Conservation (phyloP, 2,329 filamentous ascomycete species). For the Fusarium foetens region DNA sequence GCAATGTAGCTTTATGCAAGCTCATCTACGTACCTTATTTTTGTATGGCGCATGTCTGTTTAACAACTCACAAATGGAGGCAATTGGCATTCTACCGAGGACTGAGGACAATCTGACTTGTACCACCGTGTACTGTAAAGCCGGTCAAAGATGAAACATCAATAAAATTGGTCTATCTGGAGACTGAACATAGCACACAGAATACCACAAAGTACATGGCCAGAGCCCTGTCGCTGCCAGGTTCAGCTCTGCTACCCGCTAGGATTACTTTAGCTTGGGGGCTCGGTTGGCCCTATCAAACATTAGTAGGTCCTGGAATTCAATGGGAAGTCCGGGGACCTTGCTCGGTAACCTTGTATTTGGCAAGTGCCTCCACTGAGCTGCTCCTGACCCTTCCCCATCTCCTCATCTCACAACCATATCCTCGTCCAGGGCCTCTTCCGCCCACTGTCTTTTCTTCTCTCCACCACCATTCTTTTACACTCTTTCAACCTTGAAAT, state of each 20-base stretch:
- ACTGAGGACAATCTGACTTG: constrained; percentile 1
- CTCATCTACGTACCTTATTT: neutral
- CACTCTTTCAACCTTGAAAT: constrained; percentile 25
- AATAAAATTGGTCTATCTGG: neutral
- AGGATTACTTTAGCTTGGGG: constrained; percentile 15
- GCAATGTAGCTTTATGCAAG: constrained; percentile 4
- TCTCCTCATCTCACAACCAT: constrained; percentile 28
- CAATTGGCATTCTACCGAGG: neutral
- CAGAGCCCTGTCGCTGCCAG: constrained; percentile 16
- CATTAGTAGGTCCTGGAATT: constrained; percentile 13
- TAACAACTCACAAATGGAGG: neutral
- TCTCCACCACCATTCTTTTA: constrained; percentile 24
- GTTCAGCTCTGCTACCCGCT: constrained; percentile 20
- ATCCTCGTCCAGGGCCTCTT: constrained; percentile 21
- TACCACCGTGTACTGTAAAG: constrained; percentile 11
- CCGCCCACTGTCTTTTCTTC: constrained; percentile 2
- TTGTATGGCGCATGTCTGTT: neutral
- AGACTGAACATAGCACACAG: neutral
- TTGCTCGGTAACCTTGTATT: constrained; percentile 14
- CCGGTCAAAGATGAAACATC: constrained; percentile 23
- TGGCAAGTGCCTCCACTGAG: constrained; percentile 9
- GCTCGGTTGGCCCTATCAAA: constrained; percentile 38
- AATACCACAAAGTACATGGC: constrained; percentile 23
- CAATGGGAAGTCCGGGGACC: constrained; percentile 28
- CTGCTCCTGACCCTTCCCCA: constrained; percentile 17